Base-by-base conservation (phyloP, 176 grass and related monocot genomes). In the Oryza punctata region DNA sequence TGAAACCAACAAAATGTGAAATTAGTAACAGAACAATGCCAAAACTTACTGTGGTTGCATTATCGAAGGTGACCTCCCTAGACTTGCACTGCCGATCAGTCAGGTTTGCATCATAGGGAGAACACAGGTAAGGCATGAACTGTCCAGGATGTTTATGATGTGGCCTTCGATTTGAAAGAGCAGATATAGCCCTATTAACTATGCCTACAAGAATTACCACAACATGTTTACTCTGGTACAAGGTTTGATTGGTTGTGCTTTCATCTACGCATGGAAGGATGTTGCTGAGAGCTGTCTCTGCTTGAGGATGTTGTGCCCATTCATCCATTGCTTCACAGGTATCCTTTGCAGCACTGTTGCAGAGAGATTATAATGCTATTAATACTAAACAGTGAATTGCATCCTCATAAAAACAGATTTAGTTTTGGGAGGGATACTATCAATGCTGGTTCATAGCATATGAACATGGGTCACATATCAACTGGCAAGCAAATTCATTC, bases 191-290 rank as follows among this genome's bases (percentile, higher is more conserved):
- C 46, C 45, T 91, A 49, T 95, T 98, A 57, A 98, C 89, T 64
- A 95, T 81, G 19, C 52, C 77, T 27, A 98, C 96, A 45, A 95
- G 92, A 35, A 84, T 78, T 69, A 86, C 77, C 60, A 98, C 86
- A 0, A 98, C 93, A 57, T 90, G 12, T 90, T 98, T 98, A 32
- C 96, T 92, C 80, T 98, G 91, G 63, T 98, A 94, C 75, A 98
- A 79, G 40, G 96, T 94, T 69, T 84, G 91, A 74, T 95, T 98
- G 6, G 93, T 93, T 27, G 89, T 98, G 27, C 83, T 88, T 81
- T 93, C 96, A 15, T 94, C 91, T 23, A 98, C 96, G 72, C 93
- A 98, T 19, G 96, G 96, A 67, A 98, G 93, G 77, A 98, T 86
- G 81, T 76, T 93, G 27, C 96, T 95, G 64, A 94, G 89, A 52